A percentile compares a stretch with the other conserved stretches of the same genome.
Evolutionary conservation across 306 rosid genomes (phyloP).

Genomic region (Boehmeria nivea): DNA sequence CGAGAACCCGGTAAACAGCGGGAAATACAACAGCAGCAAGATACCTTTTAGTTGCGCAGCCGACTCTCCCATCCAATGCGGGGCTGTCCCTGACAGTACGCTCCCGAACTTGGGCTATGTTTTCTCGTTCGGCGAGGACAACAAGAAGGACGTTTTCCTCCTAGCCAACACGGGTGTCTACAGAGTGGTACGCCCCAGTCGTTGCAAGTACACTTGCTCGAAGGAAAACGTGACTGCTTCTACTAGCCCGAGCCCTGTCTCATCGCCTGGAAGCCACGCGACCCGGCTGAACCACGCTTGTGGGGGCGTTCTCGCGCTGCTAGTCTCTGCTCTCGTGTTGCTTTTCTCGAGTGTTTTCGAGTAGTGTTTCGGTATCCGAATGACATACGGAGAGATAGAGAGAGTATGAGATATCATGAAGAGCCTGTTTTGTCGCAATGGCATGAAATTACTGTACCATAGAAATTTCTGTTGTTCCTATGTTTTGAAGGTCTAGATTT

Average conservation of each 20-base stretch:
- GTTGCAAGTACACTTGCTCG: slow-evolving; percentile 60
- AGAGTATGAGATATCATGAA: background rate
- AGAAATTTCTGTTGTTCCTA: background rate
- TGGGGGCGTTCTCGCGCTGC: slow-evolving; percentile 11
- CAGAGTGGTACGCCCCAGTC: slow-evolving; percentile 71
- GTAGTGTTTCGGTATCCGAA: background rate
- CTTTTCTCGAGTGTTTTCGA: slow-evolving; percentile 24
- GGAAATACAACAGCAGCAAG: slow-evolving; percentile 51
- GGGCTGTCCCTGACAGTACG: slow-evolving; percentile 40
- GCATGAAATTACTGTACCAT: slow-evolving; percentile 7
- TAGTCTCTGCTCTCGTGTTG: slow-evolving; percentile 22
- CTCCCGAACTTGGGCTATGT: slow-evolving; percentile 62
- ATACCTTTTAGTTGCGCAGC: slow-evolving; percentile 63
- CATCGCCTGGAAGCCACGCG: slow-evolving; percentile 30
- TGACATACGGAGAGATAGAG: background rate
- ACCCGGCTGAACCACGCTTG: slow-evolving; percentile 19
- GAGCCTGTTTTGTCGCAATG: slow-evolving; percentile 4
- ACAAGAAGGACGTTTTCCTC: slow-evolving; percentile 55
- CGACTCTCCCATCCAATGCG: slow-evolving; percentile 63
- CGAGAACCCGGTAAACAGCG: slow-evolving; percentile 70
- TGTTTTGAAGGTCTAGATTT: background rate
- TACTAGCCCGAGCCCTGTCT: slow-evolving; percentile 23
- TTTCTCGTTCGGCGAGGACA: slow-evolving; percentile 78
- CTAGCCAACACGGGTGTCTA: slow-evolving; percentile 70
- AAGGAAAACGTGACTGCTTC: slow-evolving; percentile 51